Conservation (phyloP, 345 rosid species). For the Syzygium oleosum region DNA sequence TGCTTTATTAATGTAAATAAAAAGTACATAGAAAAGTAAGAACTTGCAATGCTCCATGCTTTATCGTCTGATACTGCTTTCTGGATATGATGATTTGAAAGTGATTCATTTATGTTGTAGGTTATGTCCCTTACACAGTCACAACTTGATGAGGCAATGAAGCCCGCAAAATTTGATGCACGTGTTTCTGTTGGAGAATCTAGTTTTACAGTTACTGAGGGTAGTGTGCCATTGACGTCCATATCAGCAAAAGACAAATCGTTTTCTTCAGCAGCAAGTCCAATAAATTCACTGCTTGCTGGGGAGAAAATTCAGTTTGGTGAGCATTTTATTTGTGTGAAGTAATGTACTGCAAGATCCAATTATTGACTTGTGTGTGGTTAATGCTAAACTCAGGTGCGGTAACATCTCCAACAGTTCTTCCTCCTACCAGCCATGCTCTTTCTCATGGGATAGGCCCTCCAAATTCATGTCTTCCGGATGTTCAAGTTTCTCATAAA, state of each 20-base stretch:
- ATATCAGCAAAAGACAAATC: constrained; percentile 49
- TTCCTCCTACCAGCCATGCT: constrained; percentile 37
- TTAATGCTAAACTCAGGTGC: constrained; percentile 48
- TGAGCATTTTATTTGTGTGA: constrained; percentile 14
- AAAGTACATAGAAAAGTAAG: not conserved
- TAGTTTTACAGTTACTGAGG: constrained; percentile 35
- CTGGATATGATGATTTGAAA: not conserved
- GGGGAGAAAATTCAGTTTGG: constrained; percentile 99
- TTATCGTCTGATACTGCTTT: not conserved
- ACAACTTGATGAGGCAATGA: constrained; percentile 91
- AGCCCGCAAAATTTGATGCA: constrained; percentile 60
- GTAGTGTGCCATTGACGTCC: constrained; percentile 44
- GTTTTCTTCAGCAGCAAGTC: constrained; percentile 55
- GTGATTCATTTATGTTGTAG: constrained; percentile 26
- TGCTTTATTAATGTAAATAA: not conserved
- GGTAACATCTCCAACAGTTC: constrained; percentile 78
- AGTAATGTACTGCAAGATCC: not conserved
- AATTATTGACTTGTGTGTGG: not conserved
- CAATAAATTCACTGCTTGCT: constrained; percentile 77
- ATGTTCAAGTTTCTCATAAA: constrained; percentile 35
- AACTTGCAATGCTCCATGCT: not conserved
- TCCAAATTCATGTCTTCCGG: constrained; percentile 39
- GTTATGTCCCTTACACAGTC: constrained; percentile 76
- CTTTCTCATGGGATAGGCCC: constrained; percentile 54
- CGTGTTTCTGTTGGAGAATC: constrained; percentile 61